Evolutionary conservation across 116 monocot genomes (phyloP), one percentile per base, ranked within the genome.

Genomic region (Dioscorea cayenensis): DNA sequence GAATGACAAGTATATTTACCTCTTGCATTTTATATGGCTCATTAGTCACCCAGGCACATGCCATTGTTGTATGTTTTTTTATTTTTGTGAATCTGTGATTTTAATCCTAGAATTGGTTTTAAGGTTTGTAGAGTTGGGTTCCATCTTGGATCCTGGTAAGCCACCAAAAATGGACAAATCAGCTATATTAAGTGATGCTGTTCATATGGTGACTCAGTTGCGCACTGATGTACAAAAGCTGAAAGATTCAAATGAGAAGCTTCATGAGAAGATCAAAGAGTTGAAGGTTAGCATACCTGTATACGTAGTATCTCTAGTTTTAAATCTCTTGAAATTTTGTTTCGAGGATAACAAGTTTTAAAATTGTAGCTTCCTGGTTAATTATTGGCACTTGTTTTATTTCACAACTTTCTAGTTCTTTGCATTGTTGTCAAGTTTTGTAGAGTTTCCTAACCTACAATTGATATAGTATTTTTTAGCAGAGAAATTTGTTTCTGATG

Each of bases 231-330:
- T 88, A 62, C 72, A 81, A 60, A 97, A 90, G 61, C 70, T 97
- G 81, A 93, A 97, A 76, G 97, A 88, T 50, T 81, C 90, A 64
- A 97, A 97, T 69, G 88, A 90, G 43, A 78, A 63, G 71, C 90
- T 97, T 50, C 93, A 97, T 64, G 97, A 97, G 73, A 97, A 90
- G 66, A 97, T 93, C 72, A 97, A 83, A 74, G 97, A 97, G 73
- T 73, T 97, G 63, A 97, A 97, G 97, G 97, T 90, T 48, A 35
- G 63, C 55, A 59, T 69, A 62, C 32, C 28, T 63, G 36, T 63
- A 49, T 50, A 5, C 17, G 5, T 55, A n/a, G n/a, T n/a, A 0
- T 55, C 13, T 16, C 13, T 55, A n/a, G 17, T 3, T 55, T 55
- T 55, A 18, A 8, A 55, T 16, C 19, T 55, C n/a, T 55, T 16